Base-by-base conservation (phyloP, 1,139 yeast species). In the Magnusiomyces tetraspermus region DNA sequence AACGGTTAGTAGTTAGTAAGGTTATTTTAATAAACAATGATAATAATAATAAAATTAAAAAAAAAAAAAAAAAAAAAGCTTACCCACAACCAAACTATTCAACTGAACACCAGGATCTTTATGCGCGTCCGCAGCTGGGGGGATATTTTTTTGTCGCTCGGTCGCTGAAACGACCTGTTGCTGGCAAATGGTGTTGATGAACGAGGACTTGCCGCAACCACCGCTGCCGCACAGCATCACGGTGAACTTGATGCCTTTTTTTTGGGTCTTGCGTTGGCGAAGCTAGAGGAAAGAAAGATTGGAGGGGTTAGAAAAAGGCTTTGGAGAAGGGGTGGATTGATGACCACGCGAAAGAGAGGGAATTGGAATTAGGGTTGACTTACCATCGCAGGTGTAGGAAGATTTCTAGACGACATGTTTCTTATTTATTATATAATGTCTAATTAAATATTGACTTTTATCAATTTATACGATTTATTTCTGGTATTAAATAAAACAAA, bases 161-260 rank as follows among this genome's bases (percentile, higher is more conserved):
- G 59, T 63, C 55, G 60, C 52, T n/a, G 65, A 80, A 37, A 82
- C 83, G 40, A 82, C 83, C 60, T 85, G 82, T 58, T 92, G 94
- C 42, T 95, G 95, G 72, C 98, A 92, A 55, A 92, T 71, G 52
- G 95, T 81, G 70, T 89, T 88, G 60, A 89, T 76, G 62, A 89
- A 87, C 0, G 95, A 81, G 10, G 95, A 78, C 66, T 88, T 86
- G 11, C 97, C 97, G 3, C 84, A 74, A 8, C 96, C 96, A 11
- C 83, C 74, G n/a, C 77, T 71, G 13, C 97, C 97, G 36, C 83
- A 83, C 15, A 88, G 78, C 82, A 90, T 77, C 52, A 89, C 68
- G 46, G 89, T 83, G 69, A 90, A 89, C 62, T 88, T 83, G 64
- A 87, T 78, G 48, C 95, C 96, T 65, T 88, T 85, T 65, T 84